Base-by-base conservation (phyloP, 176 grass and related monocot species). In the Zizania latifolia region DNA sequence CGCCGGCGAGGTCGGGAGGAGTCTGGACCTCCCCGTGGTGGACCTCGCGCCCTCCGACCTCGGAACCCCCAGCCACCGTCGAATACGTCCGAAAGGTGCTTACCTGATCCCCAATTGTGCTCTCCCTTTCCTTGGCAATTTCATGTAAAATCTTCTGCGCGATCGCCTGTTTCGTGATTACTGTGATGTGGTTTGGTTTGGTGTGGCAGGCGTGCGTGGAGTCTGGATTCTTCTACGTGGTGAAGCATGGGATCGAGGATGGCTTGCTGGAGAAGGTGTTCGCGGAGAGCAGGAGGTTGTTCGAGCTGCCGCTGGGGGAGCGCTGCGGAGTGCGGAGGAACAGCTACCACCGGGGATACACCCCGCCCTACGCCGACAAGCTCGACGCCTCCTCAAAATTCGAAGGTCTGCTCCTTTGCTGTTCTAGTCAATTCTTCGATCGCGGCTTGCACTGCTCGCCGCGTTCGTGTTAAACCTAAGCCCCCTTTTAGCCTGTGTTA, bases 211-310 rank as follows among this genome's bases (percentile, higher is more conserved):
- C 92, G 11, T 86, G 80, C 27, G 30, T 87, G 64, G 92, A 96
- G 12, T 84, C 69, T 37, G 92, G 86, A 2, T 96, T 96, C 81
- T 92, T 96, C 77, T 92, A 92, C 65, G 76, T 92, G 38, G 73
- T 55, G 39, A 92, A 89, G 81, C 89, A 96, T 36, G 78, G 92
- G 15, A 74, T 96, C 31, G 81, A 85, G 1, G 17, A 16, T 16
- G 8, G 2, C 2, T 14, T 83, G 17, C 8, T 87, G 26, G 29
- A 60, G 45, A 65, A 58, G 43, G 58, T 89, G 39, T 85, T 85
- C 35, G 45, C 13, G 35, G 74, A 83, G 81, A 96, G 86, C 89
- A 65, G 45, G 2, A 83, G 17, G 15, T 92, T 92, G 30, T 96
- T 96, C 50, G 11, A 80, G 21, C 51, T 37, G 45, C 64, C 92